These are phyloP conservation scores for Salicornia ramosissima DNA, from an alignment of 148 eudicot species.

Conservation along the genomic window DNA sequence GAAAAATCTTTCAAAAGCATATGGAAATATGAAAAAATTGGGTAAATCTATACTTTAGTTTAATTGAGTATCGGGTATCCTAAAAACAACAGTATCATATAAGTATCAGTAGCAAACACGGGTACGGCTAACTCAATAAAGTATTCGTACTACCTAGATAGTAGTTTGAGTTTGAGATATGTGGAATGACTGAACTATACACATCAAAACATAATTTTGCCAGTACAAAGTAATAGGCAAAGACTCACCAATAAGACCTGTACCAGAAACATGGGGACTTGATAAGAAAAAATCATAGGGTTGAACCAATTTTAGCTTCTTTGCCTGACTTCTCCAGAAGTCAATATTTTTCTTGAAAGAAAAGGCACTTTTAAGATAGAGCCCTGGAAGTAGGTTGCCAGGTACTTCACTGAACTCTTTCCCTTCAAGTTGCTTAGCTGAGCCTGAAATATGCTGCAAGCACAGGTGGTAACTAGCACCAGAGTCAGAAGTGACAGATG, in stretches of 20 bases:
- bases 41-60: too few relatives aligned
- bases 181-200: not conserved
- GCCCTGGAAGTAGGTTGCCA: slow-evolving; percentile 51
- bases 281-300: slow-evolving; percentile 74
- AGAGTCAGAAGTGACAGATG: slow-evolving; percentile 57
- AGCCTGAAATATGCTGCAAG: slow-evolving; percentile 57
- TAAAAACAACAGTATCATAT: too few relatives aligned
- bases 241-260: slow-evolving; percentile 64
- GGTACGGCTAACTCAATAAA: too few relatives aligned
- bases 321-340: slow-evolving; percentile 72
- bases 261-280: slow-evolving; percentile 71
- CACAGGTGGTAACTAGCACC: slow-evolving; percentile 67
- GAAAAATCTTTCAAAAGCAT: too few relatives aligned
- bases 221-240: not conserved
- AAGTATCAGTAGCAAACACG: too few relatives aligned
- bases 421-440: slow-evolving; percentile 42
- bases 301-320: slow-evolving; percentile 69
- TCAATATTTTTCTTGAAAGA: slow-evolving; percentile 54
- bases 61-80: too few relatives aligned
- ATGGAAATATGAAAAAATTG: too few relatives aligned
- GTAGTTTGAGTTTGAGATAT: too few relatives aligned
- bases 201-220: not conserved
- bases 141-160: too few relatives aligned
- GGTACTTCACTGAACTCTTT: slow-evolving; percentile 33
- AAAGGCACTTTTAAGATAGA: slow-evolving; percentile 59